Evolutionary conservation across 2,329 filamentous ascomycete genomes (phyloP), one percentile per base, ranked within the genome.

Genomic region (Shiraia bambusicola): DNA sequence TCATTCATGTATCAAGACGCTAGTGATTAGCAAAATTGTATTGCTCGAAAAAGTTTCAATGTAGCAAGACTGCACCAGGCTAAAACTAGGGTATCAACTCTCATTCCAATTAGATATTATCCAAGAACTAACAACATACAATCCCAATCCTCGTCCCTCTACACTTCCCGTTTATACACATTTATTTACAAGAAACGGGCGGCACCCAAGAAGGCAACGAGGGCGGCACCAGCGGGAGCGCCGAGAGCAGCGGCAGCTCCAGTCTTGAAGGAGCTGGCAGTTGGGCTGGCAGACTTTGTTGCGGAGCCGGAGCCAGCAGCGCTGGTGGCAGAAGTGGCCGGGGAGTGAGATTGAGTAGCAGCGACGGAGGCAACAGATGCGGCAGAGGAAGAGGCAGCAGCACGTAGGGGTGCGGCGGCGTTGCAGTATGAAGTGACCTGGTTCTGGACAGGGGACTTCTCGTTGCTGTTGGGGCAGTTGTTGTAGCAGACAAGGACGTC

Each of bases 401-500:
- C 47, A 38, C 55, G 55, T 11, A 60, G 53, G 14, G 71, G 69
- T 15, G 62, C 62, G 8, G 72, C 72, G 22, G 73, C 73, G 36
- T 62, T 59, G 54, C 74, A 76, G 61, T 49, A 69, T 27, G 54
- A 51, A 3, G 58, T 64, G 13, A 67, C 64, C 47, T 63, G 56
- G 53, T 64, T 65, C 54, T 69, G 41, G 29, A 66, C 62, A 0
- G 64, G 56, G 4, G 54, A 36, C 45, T 46, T 56, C 32, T 60
- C 65, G 12, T 69, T 48, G 55, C 76, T 72, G 50, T 70, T 65
- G 37, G 81, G 80, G 70, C 82, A 84, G 72, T 82, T 81, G 72
- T 78, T 77, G 71, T 82, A 84, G 76, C 82, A 84, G 24, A 74
- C 78, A 50, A 78, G 53, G 26, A 80, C 69, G 38, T 77, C 72